Percentiles rank a stretch among this genome's conserved stretches.
These are phyloP conservation scores for Russula emetica DNA, from an alignment of 768 basidiomycete species.

Conservation along the genomic window DNA sequence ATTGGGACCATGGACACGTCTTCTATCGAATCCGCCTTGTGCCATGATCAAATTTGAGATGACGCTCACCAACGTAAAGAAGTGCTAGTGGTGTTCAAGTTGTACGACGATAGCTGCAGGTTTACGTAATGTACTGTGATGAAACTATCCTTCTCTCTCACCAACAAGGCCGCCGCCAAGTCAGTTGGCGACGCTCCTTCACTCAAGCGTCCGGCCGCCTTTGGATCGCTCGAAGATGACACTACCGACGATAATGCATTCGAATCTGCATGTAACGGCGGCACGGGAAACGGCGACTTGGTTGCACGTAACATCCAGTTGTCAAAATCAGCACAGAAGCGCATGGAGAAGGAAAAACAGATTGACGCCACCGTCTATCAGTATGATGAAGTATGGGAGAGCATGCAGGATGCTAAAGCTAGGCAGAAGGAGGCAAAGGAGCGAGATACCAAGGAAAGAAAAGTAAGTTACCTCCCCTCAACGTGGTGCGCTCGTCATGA, in stretches of 20 bases:
- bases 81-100: background rate
- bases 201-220: constrained; percentile 57
- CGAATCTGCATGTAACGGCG: constrained; percentile 40
- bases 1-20: constrained; percentile 89
- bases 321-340: constrained; percentile 63
- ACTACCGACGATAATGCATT: constrained; percentile 45
- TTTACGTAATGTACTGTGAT: constrained; percentile 54
- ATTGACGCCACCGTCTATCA: constrained; percentile 83
- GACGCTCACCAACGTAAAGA: background rate
- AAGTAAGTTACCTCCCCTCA: constrained; percentile 45
- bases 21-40: constrained; percentile 68
- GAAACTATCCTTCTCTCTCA: constrained; percentile 89
- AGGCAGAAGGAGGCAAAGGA: constrained; percentile 74
- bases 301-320: constrained; percentile 55
- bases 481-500: background rate
- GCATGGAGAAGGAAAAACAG: constrained; percentile 72
- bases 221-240: constrained; percentile 63
- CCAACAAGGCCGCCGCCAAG: constrained; percentile 46
- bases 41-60: constrained; percentile 15
- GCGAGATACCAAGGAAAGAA: constrained; percentile 66
- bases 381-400: constrained; percentile 96
- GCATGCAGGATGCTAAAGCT: constrained; percentile 84
- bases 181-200: constrained; percentile 48
- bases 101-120: background rate
- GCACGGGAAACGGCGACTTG: constrained; percentile 50